These are phyloP conservation scores for Plasmodium sp. DNA, from an alignment of 169 alveolate genomes.

Conservation along the genomic window DNA sequence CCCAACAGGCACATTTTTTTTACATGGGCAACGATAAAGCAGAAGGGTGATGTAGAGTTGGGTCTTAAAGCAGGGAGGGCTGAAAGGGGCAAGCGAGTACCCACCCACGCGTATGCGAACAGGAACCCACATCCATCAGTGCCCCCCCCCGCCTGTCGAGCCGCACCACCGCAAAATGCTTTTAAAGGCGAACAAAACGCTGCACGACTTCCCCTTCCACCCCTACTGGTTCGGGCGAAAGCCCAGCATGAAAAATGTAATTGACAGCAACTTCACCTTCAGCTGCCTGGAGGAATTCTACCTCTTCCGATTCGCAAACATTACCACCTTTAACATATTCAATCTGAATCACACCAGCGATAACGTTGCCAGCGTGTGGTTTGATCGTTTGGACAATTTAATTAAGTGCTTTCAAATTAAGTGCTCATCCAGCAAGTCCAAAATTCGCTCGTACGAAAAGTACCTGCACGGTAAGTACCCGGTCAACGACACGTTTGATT, in stretches of 20 bases:
- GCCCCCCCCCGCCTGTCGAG: background rate
- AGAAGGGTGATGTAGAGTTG: background rate
- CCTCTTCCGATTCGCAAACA: constrained; percentile 61
- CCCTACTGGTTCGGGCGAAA: constrained; percentile 64
- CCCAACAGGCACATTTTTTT: background rate
- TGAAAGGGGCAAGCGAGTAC: background rate
- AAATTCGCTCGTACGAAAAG: constrained; percentile 48
- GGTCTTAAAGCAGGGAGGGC: background rate
- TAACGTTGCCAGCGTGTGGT: constrained; percentile 64
- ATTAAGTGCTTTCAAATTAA: constrained; percentile 64
- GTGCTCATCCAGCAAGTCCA: constrained; percentile 62
- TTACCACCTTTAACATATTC: constrained; percentile 62
- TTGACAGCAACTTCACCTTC: constrained; percentile 12
- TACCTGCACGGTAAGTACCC: constrained; percentile 50
- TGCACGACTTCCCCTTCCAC: constrained; percentile 68
- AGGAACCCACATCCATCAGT: background rate
- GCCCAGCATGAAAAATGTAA: constrained; percentile 38
- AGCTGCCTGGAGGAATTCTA: constrained; percentile 69
- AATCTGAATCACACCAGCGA: constrained; percentile 54
- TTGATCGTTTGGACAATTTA: constrained; percentile 56
- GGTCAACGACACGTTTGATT: constrained; percentile 26
- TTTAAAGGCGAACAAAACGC: constrained; percentile 59
- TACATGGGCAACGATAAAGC: background rate
- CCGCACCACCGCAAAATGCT: constrained; percentile 27
- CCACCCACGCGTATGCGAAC: background rate